These are phyloP conservation scores for Kwoniella bestiolae DNA, from an alignment of 768 basidiomycete genomes.

Conservation along the genomic window DNA sequence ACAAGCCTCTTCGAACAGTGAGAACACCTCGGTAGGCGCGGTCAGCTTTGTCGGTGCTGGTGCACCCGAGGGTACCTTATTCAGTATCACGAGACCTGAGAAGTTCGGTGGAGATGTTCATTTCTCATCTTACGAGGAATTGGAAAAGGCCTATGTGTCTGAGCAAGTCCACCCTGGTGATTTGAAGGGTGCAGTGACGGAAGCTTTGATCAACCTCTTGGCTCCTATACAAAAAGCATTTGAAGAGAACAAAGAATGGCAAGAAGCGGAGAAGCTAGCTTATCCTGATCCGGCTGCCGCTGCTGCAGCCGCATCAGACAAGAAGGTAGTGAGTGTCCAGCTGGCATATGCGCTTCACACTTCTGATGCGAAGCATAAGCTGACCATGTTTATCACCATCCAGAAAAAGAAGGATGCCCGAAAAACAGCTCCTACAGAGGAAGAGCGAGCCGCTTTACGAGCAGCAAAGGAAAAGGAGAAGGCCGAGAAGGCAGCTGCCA, in stretches of 20 bases:
- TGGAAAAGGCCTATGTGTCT: conserved; percentile 74
- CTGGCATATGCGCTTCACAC: too few species aligned
- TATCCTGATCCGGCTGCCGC: conserved; percentile 65
- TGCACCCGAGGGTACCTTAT: conserved; percentile 80
- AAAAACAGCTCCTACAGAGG: conserved; percentile 46
- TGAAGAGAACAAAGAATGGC: conserved; percentile 77
- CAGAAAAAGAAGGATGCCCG: conserved; percentile 40
- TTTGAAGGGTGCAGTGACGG: conserved; percentile 76
- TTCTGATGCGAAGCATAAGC: neutral
- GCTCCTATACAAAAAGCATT: conserved; percentile 81
- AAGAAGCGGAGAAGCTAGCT: conserved; percentile 72
- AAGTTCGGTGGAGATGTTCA: conserved; percentile 76
- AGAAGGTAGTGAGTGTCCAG: conserved; percentile 27
- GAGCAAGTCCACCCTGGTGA: conserved; percentile 86
- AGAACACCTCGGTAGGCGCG: conserved; percentile 61
- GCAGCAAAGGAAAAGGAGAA: conserved; percentile 51
- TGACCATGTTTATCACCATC: too few species aligned
- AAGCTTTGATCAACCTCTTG: conserved; percentile 73
- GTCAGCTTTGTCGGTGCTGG: conserved; percentile 69
- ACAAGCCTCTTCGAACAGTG: conserved; percentile 59
- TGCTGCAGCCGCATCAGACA: conserved; percentile 19
- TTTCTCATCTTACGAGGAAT: conserved; percentile 68
- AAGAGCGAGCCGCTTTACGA: conserved; percentile 48
- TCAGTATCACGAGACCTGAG: conserved; percentile 75
- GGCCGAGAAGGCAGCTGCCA: conserved; percentile 47